Conservation (phyloP, 1,139 yeast species). For the Trichomonascaceae sp. region DNA sequence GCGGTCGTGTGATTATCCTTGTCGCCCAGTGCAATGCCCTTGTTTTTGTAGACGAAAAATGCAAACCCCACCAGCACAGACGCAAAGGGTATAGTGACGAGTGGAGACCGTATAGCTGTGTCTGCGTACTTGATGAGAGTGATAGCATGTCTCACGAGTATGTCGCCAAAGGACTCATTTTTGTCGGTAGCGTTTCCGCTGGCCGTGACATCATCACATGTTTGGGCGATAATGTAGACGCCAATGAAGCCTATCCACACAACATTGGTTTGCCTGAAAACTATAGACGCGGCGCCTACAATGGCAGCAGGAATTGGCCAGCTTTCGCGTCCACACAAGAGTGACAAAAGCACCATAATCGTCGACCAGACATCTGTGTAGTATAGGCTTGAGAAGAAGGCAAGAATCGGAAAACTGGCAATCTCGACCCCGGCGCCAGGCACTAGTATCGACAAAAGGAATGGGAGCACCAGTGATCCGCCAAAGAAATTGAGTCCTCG, state of each 20-base stretch:
- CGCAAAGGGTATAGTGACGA: constrained; percentile 36
- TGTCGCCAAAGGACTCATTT: neutral
- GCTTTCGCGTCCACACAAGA: constrained; percentile 25
- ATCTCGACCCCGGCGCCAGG: constrained; percentile 14
- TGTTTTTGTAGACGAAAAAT: constrained; percentile 46
- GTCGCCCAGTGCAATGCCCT: constrained; percentile 79
- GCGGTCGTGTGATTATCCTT: constrained; percentile 68
- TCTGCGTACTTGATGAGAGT: neutral
- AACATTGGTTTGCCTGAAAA: constrained; percentile 83
- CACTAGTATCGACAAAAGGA: constrained; percentile 22
- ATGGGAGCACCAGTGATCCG: constrained; percentile 42
- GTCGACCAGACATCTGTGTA: constrained; percentile 95
- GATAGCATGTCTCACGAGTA: neutral
- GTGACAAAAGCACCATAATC: constrained; percentile 43
- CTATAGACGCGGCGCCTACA: constrained; percentile 26
- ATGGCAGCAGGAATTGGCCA: constrained; percentile 10
- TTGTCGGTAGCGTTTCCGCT: neutral
- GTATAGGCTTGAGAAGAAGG: constrained; percentile 61
- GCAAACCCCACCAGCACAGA: constrained; percentile 41
- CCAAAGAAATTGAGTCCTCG: constrained; percentile 25
- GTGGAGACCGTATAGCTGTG: constrained; percentile 1
- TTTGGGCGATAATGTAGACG: constrained; percentile 5
- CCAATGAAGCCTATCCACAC: constrained; percentile 65
- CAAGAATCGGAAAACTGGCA: constrained; percentile 53
- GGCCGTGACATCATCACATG: neutral